Percentiles rank a stretch among this genome's conserved stretches.
Evolutionary conservation across 2,329 filamentous ascomycete genomes (phyloP).

Genomic region (Curvularia spicifera): DNA sequence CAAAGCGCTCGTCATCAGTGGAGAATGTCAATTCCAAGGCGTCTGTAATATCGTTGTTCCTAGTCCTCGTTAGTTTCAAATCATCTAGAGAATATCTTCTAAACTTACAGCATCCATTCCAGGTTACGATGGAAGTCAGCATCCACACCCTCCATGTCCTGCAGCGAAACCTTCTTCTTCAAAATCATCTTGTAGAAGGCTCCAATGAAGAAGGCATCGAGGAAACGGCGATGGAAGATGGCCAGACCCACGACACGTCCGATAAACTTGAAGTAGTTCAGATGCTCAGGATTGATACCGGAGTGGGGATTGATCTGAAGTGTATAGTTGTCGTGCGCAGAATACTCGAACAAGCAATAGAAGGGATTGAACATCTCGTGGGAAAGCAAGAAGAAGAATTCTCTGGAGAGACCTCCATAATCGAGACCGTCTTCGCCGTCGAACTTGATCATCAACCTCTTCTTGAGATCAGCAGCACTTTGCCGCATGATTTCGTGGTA

Average conservation of each 20-base stretch:
- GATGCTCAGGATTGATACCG: constrained; percentile 97
- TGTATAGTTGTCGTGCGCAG: constrained; percentile 99
- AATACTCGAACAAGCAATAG: constrained; percentile 99
- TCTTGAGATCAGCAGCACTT: constrained; percentile 94
- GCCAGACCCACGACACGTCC: constrained; percentile 94
- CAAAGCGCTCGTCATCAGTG: constrained; percentile 96
- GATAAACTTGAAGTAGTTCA: constrained; percentile 99
- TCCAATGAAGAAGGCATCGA: constrained; percentile 99
- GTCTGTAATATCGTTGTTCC: constrained; percentile 93
- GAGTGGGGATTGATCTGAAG: constrained; percentile 99
- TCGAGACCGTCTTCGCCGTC: constrained; percentile 97
- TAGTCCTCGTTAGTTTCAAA: constrained; percentile 32
- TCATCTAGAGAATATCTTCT: background rate
- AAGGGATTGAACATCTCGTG: constrained; percentile 99
- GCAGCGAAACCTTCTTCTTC: constrained; percentile 86
- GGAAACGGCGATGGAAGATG: constrained; percentile 96
- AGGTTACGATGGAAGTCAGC: constrained; percentile 96
- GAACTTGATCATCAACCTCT: constrained; percentile 99
- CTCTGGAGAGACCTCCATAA: constrained; percentile 92
- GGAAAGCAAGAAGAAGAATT: constrained; percentile 98
- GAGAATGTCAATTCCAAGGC: constrained; percentile 96
- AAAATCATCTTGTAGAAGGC: constrained; percentile 99
- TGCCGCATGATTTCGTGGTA: constrained; percentile 98
- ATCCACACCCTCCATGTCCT: constrained; percentile 99
- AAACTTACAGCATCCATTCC: constrained; percentile 83